phyloP scores from a whole-genome alignment of 805 yeast species.

The Kazachstania taianensis region DNA sequence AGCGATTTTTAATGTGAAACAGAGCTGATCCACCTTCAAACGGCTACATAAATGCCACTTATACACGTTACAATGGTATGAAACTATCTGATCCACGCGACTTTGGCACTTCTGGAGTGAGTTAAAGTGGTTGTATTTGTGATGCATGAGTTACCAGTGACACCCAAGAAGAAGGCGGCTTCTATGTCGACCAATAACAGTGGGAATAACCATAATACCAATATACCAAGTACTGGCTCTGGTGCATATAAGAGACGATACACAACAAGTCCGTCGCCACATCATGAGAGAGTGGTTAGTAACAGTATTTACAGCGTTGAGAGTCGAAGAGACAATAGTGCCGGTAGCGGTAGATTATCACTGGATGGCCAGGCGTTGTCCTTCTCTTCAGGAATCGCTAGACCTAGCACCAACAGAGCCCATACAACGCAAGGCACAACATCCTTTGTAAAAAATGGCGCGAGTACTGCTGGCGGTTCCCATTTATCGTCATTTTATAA shows the following conservation, averaged over 20 bases:
- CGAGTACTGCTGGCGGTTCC: too few relatives aligned
- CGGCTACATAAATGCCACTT: too few relatives aligned
- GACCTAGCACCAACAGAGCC: neutral
- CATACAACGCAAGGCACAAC: neutral
- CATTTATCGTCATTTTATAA: conserved; percentile 25
- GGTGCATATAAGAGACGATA: conserved; percentile 10
- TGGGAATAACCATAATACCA: too few relatives aligned
- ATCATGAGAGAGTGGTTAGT: neutral
- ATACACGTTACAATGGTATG: too few relatives aligned
- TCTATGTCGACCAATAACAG: neutral
- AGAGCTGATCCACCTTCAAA: neutral
- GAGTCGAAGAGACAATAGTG: too few relatives aligned
- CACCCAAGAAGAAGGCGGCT: conserved; percentile 4
- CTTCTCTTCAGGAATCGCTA: neutral
- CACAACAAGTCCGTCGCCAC: conserved; percentile 9
- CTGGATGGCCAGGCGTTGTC: conserved; percentile 3
- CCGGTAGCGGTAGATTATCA: too few relatives aligned
- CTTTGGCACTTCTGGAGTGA: too few relatives aligned
- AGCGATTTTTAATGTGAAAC: conserved; percentile 1
- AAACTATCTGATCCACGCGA: too few relatives aligned
- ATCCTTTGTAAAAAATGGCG: too few relatives aligned
- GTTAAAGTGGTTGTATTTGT: too few relatives aligned
- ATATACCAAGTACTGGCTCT: too few relatives aligned
- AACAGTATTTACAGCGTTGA: too few relatives aligned
- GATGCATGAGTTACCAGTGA: conserved; percentile 4